phyloP scores from a whole-genome alignment of 1,284 basidiomycete genomes.

The Pyrrhoderma noxium region DNA sequence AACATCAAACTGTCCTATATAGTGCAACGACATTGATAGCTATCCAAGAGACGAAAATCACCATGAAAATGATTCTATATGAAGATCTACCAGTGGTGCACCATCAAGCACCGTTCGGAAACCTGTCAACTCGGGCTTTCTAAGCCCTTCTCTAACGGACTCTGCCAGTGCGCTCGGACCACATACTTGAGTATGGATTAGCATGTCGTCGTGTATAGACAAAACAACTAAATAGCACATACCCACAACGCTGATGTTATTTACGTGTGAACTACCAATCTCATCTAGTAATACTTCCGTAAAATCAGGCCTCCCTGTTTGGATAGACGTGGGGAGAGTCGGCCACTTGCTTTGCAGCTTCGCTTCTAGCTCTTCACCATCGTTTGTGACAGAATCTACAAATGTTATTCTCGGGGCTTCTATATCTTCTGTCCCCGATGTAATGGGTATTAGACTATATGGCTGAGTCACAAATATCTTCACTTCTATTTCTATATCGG shows the following conservation, averaged over 20 bases:
- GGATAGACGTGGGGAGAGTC: not conserved
- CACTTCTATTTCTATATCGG: not conserved
- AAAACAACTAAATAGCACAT: too few relatives aligned
- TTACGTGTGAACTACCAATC: too few relatives aligned
- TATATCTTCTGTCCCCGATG: too few relatives aligned
- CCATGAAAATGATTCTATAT: slow-evolving; percentile 5
- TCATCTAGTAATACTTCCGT: too few relatives aligned
- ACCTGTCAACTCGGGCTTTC: not conserved
- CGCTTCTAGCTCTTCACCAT: too few relatives aligned
- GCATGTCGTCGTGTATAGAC: not conserved
- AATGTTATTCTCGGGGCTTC: too few relatives aligned
- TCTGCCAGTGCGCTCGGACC: slow-evolving; percentile 3
- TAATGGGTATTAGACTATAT: too few relatives aligned
- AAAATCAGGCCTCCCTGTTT: not conserved
- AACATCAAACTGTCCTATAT: too few relatives aligned
- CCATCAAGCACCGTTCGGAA: not conserved
- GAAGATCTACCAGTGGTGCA: not conserved
- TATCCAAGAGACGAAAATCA: too few relatives aligned
- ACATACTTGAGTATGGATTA: slow-evolving; percentile 4
- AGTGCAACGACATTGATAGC: too few relatives aligned
- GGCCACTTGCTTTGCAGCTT: not conserved
- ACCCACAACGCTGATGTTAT: too few relatives aligned
- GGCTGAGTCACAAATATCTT: not conserved
- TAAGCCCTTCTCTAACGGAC: not conserved
- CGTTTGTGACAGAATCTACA: too few relatives aligned